phyloP scores from a whole-genome alignment of 1,284 basidiomycete genomes.

The Grifola frondosa region DNA sequence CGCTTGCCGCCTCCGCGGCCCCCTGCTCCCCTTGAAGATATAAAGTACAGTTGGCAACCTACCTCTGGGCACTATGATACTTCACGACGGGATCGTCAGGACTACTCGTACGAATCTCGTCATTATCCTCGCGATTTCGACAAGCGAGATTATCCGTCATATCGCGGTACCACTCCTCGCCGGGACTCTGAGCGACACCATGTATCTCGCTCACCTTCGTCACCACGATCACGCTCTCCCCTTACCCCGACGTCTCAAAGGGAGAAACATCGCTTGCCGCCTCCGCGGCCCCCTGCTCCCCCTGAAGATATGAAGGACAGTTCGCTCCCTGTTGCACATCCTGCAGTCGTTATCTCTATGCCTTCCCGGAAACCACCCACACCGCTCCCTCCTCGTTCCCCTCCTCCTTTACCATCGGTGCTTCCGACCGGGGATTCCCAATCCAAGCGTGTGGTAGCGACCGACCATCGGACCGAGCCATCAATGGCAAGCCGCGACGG shows the following conservation, averaged over 20 bases:
- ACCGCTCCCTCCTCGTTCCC: constrained; percentile 36
- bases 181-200: constrained; percentile 9
- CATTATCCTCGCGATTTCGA: constrained; percentile 20
- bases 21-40: constrained; percentile 27
- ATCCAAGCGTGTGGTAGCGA: constrained; percentile 4
- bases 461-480: constrained; percentile 7
- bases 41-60: constrained; percentile 28
- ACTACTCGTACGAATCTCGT: constrained; percentile 14
- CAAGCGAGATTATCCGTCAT: constrained; percentile 19
- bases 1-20: constrained; percentile 28
- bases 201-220: constrained; percentile 24
- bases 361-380: constrained; percentile 42
- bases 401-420: constrained; percentile 34
- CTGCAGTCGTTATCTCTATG: constrained; percentile 36
- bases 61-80: constrained; percentile 21
- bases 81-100: constrained; percentile 15
- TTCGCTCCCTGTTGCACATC: constrained; percentile 36
- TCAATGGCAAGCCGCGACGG: constrained; percentile 3
- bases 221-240: constrained; percentile 29
- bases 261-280: constrained; percentile 32
- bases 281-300: constrained; percentile 21
- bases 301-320: constrained; percentile 31
- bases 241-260: constrained; percentile 24
- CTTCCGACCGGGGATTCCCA: constrained; percentile 15
- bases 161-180: constrained; percentile 15